Evolutionary conservation across 805 yeast species (phyloP), one percentile per base, ranked within the genome.

Genomic region (Candida andamanensis): DNA sequence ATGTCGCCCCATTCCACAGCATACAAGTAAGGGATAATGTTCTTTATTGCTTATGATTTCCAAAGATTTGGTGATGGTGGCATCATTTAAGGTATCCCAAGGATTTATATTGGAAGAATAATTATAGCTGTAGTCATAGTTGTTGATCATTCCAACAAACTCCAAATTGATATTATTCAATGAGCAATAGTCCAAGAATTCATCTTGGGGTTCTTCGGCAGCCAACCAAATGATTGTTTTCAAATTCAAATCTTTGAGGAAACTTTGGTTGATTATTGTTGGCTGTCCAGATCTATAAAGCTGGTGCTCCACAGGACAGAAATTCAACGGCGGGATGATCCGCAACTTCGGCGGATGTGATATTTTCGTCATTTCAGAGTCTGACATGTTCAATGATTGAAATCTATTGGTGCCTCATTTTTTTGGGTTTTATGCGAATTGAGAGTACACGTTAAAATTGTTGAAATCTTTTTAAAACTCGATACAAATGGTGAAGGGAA

Each of bases 1-100:
- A 56, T 90, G 98, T 45, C 98, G 68, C 0, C 98, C 98, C 98
- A 92, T 92, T 10, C 97, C 96, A 49, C 97, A 92, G 56, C 97
- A 92, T 4, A 89, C 89, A 30, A 92, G 62, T 40, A 92, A 48
- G 0, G 98, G 97, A 49, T 85, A 85, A 52, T 78, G 76, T n/a
- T 74, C 69, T 41, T 71, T 72, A 46, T 85, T 74, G 26, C 80
- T 74, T 13, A 90, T 82, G 20, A 86, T 69, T 40, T 80, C 82
- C 40, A 90, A 60, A 1, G 96, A 95, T 39, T 77, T 78, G 17
- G 76, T 74, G 32, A 90, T 86, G 15, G 94, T 76, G 25, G 75
- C 69, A 50, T 87, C 95, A 13, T 87, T 84, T 21, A 90, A 66
- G 8, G 95, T 90, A 56, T 92, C 97, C 98, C 98, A 90, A 2